phyloP scores from a whole-genome alignment of 129 eudicot genomes.

The Flaveria bidentis region DNA sequence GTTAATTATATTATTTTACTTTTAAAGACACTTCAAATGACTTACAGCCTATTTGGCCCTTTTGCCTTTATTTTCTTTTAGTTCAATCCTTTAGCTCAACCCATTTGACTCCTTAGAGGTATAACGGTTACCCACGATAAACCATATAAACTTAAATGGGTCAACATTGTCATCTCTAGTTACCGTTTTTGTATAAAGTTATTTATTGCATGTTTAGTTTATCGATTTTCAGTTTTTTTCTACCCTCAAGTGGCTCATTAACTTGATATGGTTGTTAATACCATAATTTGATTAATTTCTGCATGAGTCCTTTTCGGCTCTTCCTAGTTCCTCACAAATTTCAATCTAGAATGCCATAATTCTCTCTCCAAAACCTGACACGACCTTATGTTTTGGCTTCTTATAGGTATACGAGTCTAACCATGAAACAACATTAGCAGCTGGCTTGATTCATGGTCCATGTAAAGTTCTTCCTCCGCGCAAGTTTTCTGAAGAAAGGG shows the following conservation, averaged over 20 bases:
- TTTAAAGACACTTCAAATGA: not conserved
- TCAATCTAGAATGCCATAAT: not conserved
- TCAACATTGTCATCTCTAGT: not conserved
- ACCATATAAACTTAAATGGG: not conserved
- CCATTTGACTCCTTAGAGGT: not conserved
- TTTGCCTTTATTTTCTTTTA: not conserved
- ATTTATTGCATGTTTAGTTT: not conserved
- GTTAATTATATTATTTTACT: not conserved
- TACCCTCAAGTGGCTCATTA: not conserved
- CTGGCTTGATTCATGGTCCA: slow-evolving; percentile 65
- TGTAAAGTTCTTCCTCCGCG: slow-evolving; percentile 80
- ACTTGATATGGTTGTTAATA: not conserved
- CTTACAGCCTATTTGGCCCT: not conserved
- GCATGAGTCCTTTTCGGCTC: not conserved
- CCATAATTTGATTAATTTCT: not conserved
- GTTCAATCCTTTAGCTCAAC: not conserved
- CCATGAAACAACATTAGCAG: slow-evolving; percentile 51
- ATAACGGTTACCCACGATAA: not conserved
- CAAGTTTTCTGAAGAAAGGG: slow-evolving; percentile 56
- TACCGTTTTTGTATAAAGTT: not conserved
- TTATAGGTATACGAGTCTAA: slow-evolving; percentile 88
- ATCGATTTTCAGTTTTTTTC: not conserved
- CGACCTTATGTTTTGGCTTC: not conserved
- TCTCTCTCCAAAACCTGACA: not conserved
- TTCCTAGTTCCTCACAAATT: not conserved